phyloP scores from a whole-genome alignment of 129 eudicot species.

The Flaveria robusta region DNA sequence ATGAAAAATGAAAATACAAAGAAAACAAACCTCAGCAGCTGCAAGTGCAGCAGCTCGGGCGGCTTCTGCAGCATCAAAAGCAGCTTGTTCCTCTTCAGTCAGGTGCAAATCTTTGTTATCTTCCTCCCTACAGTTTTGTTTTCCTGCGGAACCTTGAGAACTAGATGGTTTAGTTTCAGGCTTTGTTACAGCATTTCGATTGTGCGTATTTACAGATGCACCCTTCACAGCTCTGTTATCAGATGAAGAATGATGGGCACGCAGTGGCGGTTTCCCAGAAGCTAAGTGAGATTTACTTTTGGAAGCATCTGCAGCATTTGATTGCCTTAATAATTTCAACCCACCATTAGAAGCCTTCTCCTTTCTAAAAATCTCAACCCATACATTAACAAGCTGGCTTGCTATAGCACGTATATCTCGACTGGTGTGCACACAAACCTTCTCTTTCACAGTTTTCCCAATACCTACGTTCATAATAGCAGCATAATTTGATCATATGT shows the following conservation, averaged over 20 bases:
- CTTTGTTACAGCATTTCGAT: slow-evolving; percentile 47
- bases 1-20: neutral
- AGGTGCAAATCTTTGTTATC: slow-evolving; percentile 47
- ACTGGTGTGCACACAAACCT: slow-evolving; percentile 96
- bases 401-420: slow-evolving; percentile 99
- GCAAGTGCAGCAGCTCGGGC: slow-evolving; percentile 94
- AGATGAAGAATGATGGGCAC: slow-evolving; percentile 47
- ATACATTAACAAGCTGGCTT: slow-evolving; percentile 88
- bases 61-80: slow-evolving; percentile 90
- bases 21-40: slow-evolving; percentile 80
- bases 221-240: slow-evolving; percentile 42
- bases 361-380: slow-evolving; percentile 92
- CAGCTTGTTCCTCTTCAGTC: slow-evolving; percentile 88
- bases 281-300: slow-evolving; percentile 53
- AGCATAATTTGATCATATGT: neutral
- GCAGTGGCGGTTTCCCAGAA: slow-evolving; percentile 71
- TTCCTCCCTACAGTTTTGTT: slow-evolving; percentile 49
- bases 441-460: slow-evolving; percentile 94
- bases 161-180: slow-evolving; percentile 45
- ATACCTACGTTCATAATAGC: slow-evolving; percentile 58
- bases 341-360: slow-evolving; percentile 86
- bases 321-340: slow-evolving; percentile 58
- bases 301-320: slow-evolving; percentile 53
- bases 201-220: slow-evolving; percentile 27
- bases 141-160: slow-evolving; percentile 66